Evolutionary conservation across 352 stramenopile genomes (phyloP).

Genomic region (Globisporangium paroecandrum): DNA sequence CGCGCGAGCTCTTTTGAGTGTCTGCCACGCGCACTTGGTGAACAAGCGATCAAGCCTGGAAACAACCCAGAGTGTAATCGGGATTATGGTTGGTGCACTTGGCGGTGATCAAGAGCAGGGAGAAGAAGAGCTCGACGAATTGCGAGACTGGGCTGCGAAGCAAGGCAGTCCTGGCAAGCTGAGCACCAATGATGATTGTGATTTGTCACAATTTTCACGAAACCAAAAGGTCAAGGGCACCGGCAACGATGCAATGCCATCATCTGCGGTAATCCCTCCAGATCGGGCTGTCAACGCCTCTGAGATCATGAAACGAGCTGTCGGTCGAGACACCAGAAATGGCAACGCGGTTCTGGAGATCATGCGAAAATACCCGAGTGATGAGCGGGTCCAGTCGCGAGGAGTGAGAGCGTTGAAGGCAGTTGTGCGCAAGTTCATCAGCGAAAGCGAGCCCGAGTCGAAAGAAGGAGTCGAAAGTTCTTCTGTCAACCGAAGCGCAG

Average conservation of each 20-base stretch:
- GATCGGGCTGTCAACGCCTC: constrained; percentile 29
- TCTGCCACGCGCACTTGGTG: constrained; percentile 44
- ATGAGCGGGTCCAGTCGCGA: constrained; percentile 44
- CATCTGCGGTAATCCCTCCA: not conserved
- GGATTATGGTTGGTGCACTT: constrained; percentile 17
- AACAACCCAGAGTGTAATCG: constrained; percentile 29
- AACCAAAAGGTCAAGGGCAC: not conserved
- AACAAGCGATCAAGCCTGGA: constrained; percentile 27
- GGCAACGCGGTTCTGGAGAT: constrained; percentile 36
- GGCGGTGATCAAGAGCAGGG: constrained; percentile 2
- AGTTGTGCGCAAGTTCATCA: constrained; percentile 29
- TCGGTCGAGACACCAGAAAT: constrained; percentile 43
- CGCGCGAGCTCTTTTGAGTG: constrained; percentile 29
- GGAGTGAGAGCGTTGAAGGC: constrained; percentile 45
- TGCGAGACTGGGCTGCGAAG: not conserved
- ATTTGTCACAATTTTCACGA: too few species aligned
- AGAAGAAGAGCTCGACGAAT: not conserved
- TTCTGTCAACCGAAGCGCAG: not conserved
- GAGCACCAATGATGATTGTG: not conserved
- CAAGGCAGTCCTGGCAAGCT: not conserved
- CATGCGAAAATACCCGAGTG: constrained; percentile 44
- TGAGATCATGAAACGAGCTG: constrained; percentile 46
- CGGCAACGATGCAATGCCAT: not conserved
- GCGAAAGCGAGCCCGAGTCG: not conserved
- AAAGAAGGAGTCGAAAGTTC: not conserved